Base-by-base conservation (phyloP, 768 basidiomycete species). In the Suillus luteus region DNA sequence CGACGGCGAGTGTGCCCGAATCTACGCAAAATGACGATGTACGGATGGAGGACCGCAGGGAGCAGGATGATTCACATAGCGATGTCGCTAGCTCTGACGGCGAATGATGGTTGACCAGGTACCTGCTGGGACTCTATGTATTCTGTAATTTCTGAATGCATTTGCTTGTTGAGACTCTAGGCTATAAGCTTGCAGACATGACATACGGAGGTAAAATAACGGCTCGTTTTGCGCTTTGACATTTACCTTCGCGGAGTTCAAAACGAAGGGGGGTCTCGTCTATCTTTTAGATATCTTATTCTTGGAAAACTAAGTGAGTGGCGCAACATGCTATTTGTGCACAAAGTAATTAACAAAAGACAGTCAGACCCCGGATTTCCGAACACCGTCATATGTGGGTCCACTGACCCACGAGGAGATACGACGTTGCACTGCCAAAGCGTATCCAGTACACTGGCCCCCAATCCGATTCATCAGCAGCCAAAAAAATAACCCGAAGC, bases 61-160 rank as follows among this genome's bases (percentile, higher is more conserved):
- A 63, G 40, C 67, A 77, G 27, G 78, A 79, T 0, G 81, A 80
- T 49, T 76, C 69, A 12, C 70, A 68, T 27, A 83, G 83, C 64
- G 86, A 85, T 72, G 84, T 83, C 6, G 83, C 83, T 35, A 87
- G 86, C 69, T 87, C 85, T 5, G 77, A 82, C 51, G 81, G 77
- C 12, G 83, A 74, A 62, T 76, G n/a, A 62, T 61, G 37, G 4
- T 57, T 22, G 22, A 24, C 22, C 22, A 38, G 55, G 33, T 40
- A 40, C 19, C 63, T 65, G 60, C 12, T 37, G 35, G 57, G 43
- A 38, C 11, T 38, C 41, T 43, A 43, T 43, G 62, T 9, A 43
- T 60, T 33, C 43, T 41, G 14, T 62, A 61, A 33, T 59, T 44
- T 62, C 35, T 43, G 54, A 60, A 57, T 57, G 37, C 55, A 57